Evolutionary conservation across 257 asterid species (phyloP), one percentile per base, ranked within the genome.

Genomic region (Mitragyna speciosa): DNA sequence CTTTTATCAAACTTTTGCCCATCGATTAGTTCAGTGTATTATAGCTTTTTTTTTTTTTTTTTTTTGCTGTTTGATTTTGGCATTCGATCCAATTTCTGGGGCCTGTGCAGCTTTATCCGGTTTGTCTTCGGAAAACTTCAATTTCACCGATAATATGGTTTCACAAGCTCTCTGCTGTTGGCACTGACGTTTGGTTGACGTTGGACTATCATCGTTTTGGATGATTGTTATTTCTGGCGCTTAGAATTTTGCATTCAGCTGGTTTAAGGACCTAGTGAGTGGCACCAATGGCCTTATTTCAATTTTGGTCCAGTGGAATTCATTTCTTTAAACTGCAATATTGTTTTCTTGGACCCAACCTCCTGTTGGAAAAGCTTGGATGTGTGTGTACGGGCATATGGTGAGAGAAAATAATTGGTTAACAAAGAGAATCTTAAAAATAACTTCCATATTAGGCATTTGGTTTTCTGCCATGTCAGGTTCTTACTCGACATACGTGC

Each of bases 271-370:
- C 87, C 87, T 95, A 30, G 95, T 95, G 73, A 92, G 98, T 52
- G 88, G 94, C 87, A 95, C 96, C 64, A 96, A 92, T 80, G 99
- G 99, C 80, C 88, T 93, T 81, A 89, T 92, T 82, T 92, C 98
- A 36, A 83, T 91, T 77, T 78, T 93, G 97, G 99, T 95, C 41
- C 48, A 67, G 76, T 78, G 22, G 79, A 56, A 58, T 84, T 84
- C 77, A 63, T 7, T 77, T 81, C 52, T 75, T 20, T 45, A 58
- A 47, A 22, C 68, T 43, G 76, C 8, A 9, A 10, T 66, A 28
- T 51, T 31, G 20, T 65, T 52, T 80, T 7, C 51, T 63, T 73
- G 52, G 22, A 0, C 61, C 9, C 31, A 41, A 49, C 43, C 16
- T 39, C 33, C 36, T 58, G 41, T 2, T 12, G 1, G 24, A 72